Base-by-base conservation (phyloP, 2,329 filamentous ascomycete genomes). In the Colletotrichum nymphaeae region DNA sequence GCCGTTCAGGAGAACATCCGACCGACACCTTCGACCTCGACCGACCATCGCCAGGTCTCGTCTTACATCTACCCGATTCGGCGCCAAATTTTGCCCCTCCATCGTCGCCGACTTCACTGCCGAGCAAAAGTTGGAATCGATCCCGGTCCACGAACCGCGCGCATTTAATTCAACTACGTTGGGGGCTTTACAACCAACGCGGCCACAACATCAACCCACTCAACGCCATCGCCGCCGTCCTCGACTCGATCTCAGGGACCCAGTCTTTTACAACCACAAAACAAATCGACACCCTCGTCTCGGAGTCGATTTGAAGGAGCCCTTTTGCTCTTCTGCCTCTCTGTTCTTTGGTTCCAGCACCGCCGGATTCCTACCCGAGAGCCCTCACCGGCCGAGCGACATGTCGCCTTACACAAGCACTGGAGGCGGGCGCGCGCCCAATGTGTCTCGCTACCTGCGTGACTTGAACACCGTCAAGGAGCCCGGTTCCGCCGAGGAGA, bases 381-480 rank as follows among this genome's bases (percentile, higher is more conserved):
- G 60, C 67, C 67, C 67, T 63, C 77, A 69, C 49, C 55, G 69
- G 63, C 53, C 32, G 42, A 24, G 37, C 56, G 68, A 55, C 68
- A 95, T 95, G 93, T 91, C 94, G 82, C 89, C 87, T 81, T 95
- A 91, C 52, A 65, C 70, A 52, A 69, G 63, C 66, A 69, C 53
- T 88, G 92, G 89, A 83, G 93, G 92, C 80, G 93, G 94, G 75
- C 92, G 93, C 80, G 93, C 90, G 78, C 93, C 94, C 80, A 97
- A 97, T 83, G 94, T 98, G 84, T 95, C 95, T 80, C 93, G 95
- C 80, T 97, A 97, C 86, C 89, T 98, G 76, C 93, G 94, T 79
- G 93, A 95, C 77, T 88, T 98, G 79, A 98, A 98, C 86, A 90
- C 91, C 74, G 86, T 93, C 74, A 90, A 91, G 78, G 68, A 72